Evolutionary conservation across 2,329 filamentous ascomycete genomes (phyloP).

Genomic region (Sarocladium strictum): DNA sequence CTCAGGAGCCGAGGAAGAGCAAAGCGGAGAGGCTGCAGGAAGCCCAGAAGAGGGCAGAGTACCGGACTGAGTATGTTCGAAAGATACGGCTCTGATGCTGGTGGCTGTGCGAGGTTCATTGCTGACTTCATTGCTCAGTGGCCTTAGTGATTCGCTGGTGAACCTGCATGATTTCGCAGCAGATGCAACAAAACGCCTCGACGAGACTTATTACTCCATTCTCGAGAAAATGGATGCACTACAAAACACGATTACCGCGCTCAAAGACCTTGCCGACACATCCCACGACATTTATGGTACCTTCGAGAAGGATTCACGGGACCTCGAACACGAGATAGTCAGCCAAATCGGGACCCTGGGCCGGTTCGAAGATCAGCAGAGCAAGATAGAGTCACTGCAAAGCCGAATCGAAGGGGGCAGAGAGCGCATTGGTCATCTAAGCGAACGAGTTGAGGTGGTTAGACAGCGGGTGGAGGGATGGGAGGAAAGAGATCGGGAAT

Average conservation of each 20-base stretch:
- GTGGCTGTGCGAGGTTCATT: no score
- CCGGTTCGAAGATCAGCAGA: conserved; percentile 59
- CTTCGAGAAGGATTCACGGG: conserved; percentile 55
- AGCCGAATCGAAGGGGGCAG: conserved; percentile 54
- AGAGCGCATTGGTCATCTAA: conserved; percentile 52
- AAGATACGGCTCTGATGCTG: no score
- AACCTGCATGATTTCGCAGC: conserved; percentile 56
- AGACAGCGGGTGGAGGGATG: conserved; percentile 59
- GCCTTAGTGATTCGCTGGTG: conserved; percentile 44
- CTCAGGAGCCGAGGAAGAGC: conserved; percentile 17
- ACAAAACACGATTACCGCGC: conserved; percentile 55
- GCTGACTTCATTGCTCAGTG: conserved; percentile 27
- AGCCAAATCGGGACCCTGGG: conserved; percentile 55
- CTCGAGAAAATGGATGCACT: conserved; percentile 62
- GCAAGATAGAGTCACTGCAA: conserved; percentile 56
- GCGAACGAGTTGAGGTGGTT: conserved; percentile 58
- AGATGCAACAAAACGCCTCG: conserved; percentile 57
- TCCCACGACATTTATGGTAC: conserved; percentile 51
- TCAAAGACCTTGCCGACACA: conserved; percentile 61
- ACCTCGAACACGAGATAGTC: conserved; percentile 54
- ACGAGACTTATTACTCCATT: conserved; percentile 69
- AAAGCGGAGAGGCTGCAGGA: conserved; percentile 34
- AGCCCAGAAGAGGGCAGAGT: conserved; percentile 28
- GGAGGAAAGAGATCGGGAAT: conserved; percentile 60
- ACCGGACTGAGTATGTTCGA: conserved; percentile 25